These are phyloP conservation scores for Pistacia integerrima DNA, from an alignment of 345 rosid genomes.

Conservation along the genomic window DNA sequence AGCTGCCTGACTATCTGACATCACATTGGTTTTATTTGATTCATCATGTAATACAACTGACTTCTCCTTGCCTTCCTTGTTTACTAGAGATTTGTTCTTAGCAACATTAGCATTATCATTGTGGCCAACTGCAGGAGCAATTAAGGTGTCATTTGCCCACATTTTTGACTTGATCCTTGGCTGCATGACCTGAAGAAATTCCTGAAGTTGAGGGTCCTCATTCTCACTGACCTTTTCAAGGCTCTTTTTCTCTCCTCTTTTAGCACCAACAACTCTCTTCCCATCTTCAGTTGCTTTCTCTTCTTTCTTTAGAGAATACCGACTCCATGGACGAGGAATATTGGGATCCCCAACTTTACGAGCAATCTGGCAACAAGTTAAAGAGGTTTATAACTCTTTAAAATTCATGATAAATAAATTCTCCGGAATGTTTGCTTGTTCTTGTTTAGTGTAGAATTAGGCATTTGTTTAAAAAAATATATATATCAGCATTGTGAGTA, in stretches of 20 bases:
- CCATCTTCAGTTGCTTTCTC: conserved; percentile 29
- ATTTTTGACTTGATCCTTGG: conserved; percentile 68
- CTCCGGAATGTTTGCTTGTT: not conserved
- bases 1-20: conserved; percentile 30
- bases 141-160: conserved; percentile 73
- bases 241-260: conserved; percentile 34
- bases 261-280: conserved; percentile 24
- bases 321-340: conserved; percentile 90
- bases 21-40: conserved; percentile 19
- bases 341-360: conserved; percentile 63
- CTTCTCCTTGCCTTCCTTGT: conserved; percentile 34
- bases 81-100: conserved; percentile 25
- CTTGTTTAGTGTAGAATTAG: not conserved
- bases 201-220: conserved; percentile 55
- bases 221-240: conserved; percentile 32
- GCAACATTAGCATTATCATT: conserved; percentile 22
- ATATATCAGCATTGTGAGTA: not conserved
- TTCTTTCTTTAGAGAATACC: conserved; percentile 55
- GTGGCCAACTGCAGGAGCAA: conserved; percentile 34
- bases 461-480: not conserved
- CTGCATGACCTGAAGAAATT: conserved; percentile 85
- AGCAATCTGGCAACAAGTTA: conserved; percentile 58
- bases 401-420: conserved; percentile 9
- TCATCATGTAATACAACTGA: conserved; percentile 26
- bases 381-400: not conserved